Evolutionary conservation across 371 early-diverging fungal genomes (phyloP), one percentile per base, ranked within the genome.

Genomic region (Chytridium lagenaria): DNA sequence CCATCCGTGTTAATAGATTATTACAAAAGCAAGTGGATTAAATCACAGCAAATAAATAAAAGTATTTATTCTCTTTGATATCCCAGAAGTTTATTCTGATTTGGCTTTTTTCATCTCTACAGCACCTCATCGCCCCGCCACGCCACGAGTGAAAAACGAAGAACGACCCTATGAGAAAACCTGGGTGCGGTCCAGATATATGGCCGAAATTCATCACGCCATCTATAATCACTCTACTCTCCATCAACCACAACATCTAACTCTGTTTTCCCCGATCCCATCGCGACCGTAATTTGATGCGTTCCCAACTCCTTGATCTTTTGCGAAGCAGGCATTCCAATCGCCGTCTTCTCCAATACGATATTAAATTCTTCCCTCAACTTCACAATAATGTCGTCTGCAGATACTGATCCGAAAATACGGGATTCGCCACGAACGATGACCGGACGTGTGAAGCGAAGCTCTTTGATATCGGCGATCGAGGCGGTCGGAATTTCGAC

Each of bases 391-490:
- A 81, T 67, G 59, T 84, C 84, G 10, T 81, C 76, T 5, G 74
- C 65, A 15, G 81, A 73, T 12, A 84, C 85, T 10, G 83, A 82
- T n/a, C 85, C 85, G 66, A 80, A 84, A 30, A 81, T 84, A 7
- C 75, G 68, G 33, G 44, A 33, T 1, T 72, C 72, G 31, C 76
- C 78, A 1, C 69, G 59, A 40, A 57, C 50, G 39, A 82, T 80
- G 63, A 77, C 64, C 33, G 83, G 81, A 0, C 81, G 75, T 5
- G 67, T 40, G 69, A 83, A 83, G 31, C 65, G 68, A 12, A 83
- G 75, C 23, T 30, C 50, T n/a, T 38, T 38, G 12, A 78, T 22
- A 7, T 49, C 37, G 40, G 3, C 33, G 5, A 64, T 19, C 31
- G 55, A 64, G 16, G 23, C 61, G 2, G 36, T 10, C 12, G 61